Evolutionary conservation across 345 rosid genomes (phyloP).

Genomic region (Dipteronia dyeriana): DNA sequence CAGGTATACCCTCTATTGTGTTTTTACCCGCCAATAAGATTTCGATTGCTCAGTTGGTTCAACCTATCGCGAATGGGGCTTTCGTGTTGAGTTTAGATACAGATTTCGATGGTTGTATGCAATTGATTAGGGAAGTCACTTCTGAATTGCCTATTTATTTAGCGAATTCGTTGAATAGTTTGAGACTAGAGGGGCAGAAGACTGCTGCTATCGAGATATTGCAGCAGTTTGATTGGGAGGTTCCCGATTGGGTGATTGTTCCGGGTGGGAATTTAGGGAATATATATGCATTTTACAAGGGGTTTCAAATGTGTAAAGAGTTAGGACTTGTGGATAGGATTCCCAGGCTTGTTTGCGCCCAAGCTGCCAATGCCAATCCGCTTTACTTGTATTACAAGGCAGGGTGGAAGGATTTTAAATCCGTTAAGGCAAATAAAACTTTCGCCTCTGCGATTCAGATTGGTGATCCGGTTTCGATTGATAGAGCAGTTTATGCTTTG

Average conservation of each 20-base stretch:
- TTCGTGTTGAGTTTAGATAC: slow-evolving; percentile 52
- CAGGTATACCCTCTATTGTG: slow-evolving; percentile 41
- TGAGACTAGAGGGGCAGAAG: slow-evolving; percentile 55
- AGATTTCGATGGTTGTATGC: slow-evolving; percentile 60
- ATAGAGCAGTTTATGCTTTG: slow-evolving; percentile 55
- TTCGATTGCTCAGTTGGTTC: too few relatives aligned
- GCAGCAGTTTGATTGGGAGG: slow-evolving; percentile 61
- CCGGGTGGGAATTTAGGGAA: slow-evolving; percentile 56
- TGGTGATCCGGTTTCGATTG: slow-evolving; percentile 58
- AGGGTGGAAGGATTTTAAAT: slow-evolving; percentile 50
- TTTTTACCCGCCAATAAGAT: too few relatives aligned
- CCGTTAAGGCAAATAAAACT: slow-evolving; percentile 47
- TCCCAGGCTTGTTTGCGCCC: slow-evolving; percentile 54
- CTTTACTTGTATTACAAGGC: slow-evolving; percentile 47
- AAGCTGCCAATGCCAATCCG: slow-evolving; percentile 54
- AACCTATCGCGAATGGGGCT: slow-evolving; percentile 54
- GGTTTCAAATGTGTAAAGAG: slow-evolving; percentile 50
- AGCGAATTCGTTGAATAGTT: slow-evolving; percentile 52
- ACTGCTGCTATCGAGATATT: slow-evolving; percentile 54
- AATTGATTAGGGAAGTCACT: slow-evolving; percentile 48
- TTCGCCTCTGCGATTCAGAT: slow-evolving; percentile 57
- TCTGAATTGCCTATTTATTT: slow-evolving; percentile 51
- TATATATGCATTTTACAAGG: slow-evolving; percentile 52
- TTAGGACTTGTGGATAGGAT: slow-evolving; percentile 51
- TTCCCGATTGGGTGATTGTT: slow-evolving; percentile 57